phyloP scores from a whole-genome alignment of 2,329 filamentous ascomycete genomes.

The Fusarium subtropicale region DNA sequence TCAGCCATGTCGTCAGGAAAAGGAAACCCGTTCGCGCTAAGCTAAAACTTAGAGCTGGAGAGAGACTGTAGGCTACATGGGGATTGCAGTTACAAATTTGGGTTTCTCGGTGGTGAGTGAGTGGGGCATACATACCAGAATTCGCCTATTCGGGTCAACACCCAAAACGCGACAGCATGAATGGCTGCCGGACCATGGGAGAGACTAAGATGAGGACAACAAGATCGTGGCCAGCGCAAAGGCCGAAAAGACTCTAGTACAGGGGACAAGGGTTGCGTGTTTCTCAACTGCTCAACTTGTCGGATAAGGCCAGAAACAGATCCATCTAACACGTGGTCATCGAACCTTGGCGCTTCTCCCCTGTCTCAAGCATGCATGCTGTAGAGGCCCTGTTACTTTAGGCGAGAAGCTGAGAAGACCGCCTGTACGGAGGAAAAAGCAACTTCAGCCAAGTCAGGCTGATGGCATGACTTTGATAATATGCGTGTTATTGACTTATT shows the following conservation, averaged over 20 bases:
- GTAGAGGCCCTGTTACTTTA: constrained; percentile 13
- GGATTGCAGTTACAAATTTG: not conserved
- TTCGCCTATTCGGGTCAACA: constrained; percentile 10
- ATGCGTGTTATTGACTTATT: not conserved
- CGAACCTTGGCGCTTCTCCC: constrained; percentile 29
- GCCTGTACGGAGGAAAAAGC: constrained; percentile 13
- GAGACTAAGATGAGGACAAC: constrained; percentile 17
- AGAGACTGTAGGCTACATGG: not conserved
- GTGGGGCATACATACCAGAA: constrained; percentile 2
- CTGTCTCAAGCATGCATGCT: constrained; percentile 7
- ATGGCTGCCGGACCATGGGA: constrained; percentile 19
- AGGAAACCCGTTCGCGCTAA: not conserved
- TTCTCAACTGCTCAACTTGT: constrained; percentile 43
- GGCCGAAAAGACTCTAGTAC: constrained; percentile 31
- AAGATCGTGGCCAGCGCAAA: constrained; percentile 29
- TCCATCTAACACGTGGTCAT: constrained; percentile 46
- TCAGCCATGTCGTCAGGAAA: constrained; percentile 27
- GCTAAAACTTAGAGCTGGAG: not conserved
- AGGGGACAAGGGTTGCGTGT: constrained; percentile 33
- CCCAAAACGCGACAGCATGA: constrained; percentile 1
- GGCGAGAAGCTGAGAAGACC: constrained; percentile 14
- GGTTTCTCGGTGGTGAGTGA: not conserved
- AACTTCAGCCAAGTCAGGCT: not conserved
- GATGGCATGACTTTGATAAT: not conserved
- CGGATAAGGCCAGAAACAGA: constrained; percentile 41